Percentiles rank a stretch among this genome's conserved stretches.
Evolutionary conservation across 306 rosid genomes (phyloP).

Genomic region (Gastrolobium villosum): DNA sequence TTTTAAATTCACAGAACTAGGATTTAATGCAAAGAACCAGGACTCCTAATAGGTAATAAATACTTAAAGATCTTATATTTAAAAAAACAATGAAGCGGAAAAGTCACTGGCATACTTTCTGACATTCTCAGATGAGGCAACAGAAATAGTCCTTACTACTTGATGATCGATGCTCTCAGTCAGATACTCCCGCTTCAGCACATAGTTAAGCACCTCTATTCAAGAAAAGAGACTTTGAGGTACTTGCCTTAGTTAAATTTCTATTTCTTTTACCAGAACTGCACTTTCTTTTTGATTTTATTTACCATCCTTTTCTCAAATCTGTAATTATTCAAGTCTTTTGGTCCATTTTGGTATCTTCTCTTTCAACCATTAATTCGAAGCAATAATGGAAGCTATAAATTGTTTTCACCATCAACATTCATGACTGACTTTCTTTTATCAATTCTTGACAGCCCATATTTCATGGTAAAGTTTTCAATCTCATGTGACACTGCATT

Average conservation of each 20-base stretch:
- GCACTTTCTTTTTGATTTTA: not conserved
- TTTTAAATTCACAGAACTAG: not conserved
- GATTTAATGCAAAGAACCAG: not conserved
- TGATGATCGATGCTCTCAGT: conserved; percentile 1
- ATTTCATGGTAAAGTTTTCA: not conserved
- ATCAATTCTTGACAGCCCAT: not conserved
- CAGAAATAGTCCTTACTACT: conserved; percentile 2
- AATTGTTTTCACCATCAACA: not conserved
- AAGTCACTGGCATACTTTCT: not conserved
- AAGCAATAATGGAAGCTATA: not conserved
- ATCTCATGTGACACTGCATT: not conserved
- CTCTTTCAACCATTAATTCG: not conserved
- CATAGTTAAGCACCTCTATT: not conserved
- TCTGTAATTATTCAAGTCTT: conserved; percentile 10
- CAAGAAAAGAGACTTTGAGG: not conserved
- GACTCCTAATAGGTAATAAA: not conserved
- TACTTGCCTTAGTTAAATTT: not conserved
- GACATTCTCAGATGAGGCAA: not conserved
- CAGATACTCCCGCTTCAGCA: not conserved
- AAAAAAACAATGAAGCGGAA: not conserved
- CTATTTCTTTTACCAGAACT: not conserved
- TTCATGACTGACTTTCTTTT: not conserved
- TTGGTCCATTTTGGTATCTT: not conserved
- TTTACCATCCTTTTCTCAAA: conserved; percentile 15
- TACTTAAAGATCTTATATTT: not conserved